These are phyloP conservation scores for Phytophthora megakarya DNA, from an alignment of 352 stramenopile genomes.

Conservation along the genomic window DNA sequence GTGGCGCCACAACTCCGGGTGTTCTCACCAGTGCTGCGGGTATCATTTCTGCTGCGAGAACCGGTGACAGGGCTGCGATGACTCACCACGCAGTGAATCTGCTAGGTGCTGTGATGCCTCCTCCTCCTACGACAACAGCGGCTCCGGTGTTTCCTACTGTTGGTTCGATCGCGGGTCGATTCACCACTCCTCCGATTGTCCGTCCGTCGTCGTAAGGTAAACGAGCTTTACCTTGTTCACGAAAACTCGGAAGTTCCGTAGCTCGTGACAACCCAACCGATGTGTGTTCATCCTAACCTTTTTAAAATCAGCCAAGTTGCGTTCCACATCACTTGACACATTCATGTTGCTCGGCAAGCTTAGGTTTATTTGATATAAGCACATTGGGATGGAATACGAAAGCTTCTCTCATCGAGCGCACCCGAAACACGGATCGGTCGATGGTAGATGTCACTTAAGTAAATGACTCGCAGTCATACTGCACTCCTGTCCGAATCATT, in stretches of 20 bases:
- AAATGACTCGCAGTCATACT: conserved; percentile 30
- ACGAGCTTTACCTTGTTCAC: not conserved
- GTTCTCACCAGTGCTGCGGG: conserved; percentile 8
- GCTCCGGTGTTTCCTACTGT: not conserved
- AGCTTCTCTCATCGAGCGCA: conserved; percentile 25
- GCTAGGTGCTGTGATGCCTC: conserved; percentile 2
- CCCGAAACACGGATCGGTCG: conserved; percentile 11
- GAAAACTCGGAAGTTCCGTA: not conserved
- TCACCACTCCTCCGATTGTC: no score
- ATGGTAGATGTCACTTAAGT: conserved; percentile 21
- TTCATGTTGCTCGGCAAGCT: not conserved
- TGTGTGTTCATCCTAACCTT: not conserved
- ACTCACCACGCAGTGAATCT: conserved; percentile 11
- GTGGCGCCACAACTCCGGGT: not conserved
- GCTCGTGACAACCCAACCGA: conserved; percentile 1
- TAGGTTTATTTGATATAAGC: conserved; percentile 8
- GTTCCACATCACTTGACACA: not conserved
- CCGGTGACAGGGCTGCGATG: conserved; percentile 9
- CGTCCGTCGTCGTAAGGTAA: conserved; percentile 1
- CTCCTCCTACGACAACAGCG: no score
- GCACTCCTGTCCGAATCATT: conserved; percentile 27
- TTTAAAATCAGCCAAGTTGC: not conserved
- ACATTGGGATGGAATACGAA: conserved; percentile 34
- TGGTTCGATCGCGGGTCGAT: no score
- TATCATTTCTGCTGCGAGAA: conserved; percentile 16